Conservation (phyloP, 2,329 filamentous ascomycete genomes). For the Tolypocladium tundrense region DNA sequence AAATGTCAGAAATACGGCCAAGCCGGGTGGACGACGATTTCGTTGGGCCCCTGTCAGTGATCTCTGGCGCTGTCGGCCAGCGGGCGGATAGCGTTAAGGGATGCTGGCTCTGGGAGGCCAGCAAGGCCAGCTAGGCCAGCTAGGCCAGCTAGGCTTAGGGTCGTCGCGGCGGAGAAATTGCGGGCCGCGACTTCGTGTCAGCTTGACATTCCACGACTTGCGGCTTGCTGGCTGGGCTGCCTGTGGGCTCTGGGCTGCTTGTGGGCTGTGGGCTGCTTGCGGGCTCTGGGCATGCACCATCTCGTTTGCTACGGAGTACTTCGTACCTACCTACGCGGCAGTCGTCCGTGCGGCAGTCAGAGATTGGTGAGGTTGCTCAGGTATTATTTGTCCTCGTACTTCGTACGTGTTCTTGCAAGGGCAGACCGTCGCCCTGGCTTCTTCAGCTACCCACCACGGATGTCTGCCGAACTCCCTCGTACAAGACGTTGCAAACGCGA, state of each 20-base stretch:
- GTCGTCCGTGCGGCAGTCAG: not conserved
- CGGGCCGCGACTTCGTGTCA: not conserved
- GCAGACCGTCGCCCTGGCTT: not conserved
- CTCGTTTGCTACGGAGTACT: too few relatives aligned
- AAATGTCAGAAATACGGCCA: not conserved
- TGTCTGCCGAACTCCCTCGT: not conserved
- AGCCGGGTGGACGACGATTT: not conserved
- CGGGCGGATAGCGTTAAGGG: constrained; percentile 1
- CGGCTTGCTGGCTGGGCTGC: too few relatives aligned
- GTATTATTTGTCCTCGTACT: too few relatives aligned
- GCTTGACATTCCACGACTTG: too few relatives aligned
- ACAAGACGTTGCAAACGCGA: not conserved
- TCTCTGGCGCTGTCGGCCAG: not conserved
- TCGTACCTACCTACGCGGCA: too few relatives aligned
- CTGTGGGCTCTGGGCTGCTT: too few relatives aligned
- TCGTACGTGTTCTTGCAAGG: too few relatives aligned
- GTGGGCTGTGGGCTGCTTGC: too few relatives aligned
- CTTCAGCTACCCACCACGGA: not conserved
- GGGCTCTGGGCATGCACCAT: too few relatives aligned
- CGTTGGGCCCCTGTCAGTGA: not conserved
- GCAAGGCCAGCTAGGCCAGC: too few relatives aligned
- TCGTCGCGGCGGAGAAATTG: constrained; percentile 2
- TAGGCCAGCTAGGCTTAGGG: constrained; percentile 3
- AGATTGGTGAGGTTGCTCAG: not conserved
- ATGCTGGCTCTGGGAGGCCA: constrained; percentile 2